phyloP scores from a whole-genome alignment of 345 rosid genomes.

The Citrus trifoliata region DNA sequence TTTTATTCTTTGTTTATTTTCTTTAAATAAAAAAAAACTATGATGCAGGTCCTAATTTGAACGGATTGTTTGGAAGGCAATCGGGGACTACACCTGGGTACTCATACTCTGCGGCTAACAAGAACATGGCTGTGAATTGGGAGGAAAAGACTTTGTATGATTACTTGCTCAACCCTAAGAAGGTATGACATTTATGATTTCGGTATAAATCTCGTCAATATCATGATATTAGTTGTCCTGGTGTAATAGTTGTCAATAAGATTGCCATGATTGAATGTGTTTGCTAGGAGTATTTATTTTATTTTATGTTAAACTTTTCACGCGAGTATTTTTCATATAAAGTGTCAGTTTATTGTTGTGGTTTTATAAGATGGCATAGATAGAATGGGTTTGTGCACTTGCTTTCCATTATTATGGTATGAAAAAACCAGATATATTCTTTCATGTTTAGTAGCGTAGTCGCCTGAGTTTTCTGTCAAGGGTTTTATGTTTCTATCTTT shows the following conservation, averaged over 20 bases:
- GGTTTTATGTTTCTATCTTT: background rate
- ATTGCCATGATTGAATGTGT: background rate
- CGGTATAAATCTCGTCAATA: background rate
- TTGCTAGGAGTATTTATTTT: background rate
- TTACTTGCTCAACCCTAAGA: conserved; percentile 88
- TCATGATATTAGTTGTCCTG: too few relatives aligned
- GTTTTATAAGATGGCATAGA: background rate
- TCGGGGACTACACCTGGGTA: conserved; percentile 70
- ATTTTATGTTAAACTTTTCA: background rate
- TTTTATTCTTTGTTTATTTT: background rate
- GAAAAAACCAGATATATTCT: background rate
- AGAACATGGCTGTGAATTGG: conserved; percentile 83
- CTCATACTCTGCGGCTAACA: conserved; percentile 93
- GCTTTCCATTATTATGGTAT: background rate
- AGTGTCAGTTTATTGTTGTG: background rate
- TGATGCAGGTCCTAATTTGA: conserved; percentile 73
- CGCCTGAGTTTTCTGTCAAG: background rate
- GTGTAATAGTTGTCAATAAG: too few relatives aligned
- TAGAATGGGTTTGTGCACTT: background rate
- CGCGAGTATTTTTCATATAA: too few relatives aligned
- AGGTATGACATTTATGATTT: conserved; percentile 31
- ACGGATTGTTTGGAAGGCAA: conserved; percentile 89
- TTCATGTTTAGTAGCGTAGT: background rate
- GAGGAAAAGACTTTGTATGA: conserved; percentile 82
- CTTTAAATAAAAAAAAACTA: background rate